Conservation (phyloP, 306 rosid species). For the Crotalaria pallida region DNA sequence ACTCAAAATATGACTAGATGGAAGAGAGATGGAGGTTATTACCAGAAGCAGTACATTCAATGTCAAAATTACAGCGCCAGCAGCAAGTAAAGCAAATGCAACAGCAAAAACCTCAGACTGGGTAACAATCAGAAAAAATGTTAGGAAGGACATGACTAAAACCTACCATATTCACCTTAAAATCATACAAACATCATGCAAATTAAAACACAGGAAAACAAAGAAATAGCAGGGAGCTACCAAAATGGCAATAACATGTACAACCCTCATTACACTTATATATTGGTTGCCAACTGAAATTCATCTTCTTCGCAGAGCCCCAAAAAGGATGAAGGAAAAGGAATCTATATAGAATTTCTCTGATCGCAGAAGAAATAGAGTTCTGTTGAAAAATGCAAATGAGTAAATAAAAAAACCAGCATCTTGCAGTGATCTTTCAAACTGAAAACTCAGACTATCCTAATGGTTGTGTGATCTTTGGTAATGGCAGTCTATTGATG, state of each 20-base stretch:
- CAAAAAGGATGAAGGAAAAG: neutral
- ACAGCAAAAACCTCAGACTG: slow-evolving; percentile 99
- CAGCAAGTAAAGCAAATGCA: slow-evolving; percentile 97
- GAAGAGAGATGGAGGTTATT: slow-evolving; percentile 29
- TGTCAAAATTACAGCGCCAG: slow-evolving; percentile 88
- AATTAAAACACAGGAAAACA: neutral
- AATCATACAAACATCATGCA: neutral
- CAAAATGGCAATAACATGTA: neutral
- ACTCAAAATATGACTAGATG: neutral
- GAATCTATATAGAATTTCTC: neutral
- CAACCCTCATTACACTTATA: neutral
- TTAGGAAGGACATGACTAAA: slow-evolving; percentile 18
- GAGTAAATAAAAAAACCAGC: slow-evolving; percentile 8
- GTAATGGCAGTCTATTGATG: neutral
- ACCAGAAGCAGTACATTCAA: slow-evolving; percentile 98
- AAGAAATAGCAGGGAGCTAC: neutral
- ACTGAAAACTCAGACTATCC: slow-evolving; percentile 3
- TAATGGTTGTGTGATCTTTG: neutral
- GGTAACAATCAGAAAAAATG: slow-evolving; percentile 4
- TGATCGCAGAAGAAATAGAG: neutral
- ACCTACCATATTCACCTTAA: neutral
- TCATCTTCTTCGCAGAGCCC: slow-evolving; percentile 1
- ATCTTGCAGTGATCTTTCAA: neutral
- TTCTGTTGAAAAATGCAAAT: neutral
- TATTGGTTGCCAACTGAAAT: neutral